Percentiles rank a stretch among this genome's conserved stretches.
These are phyloP conservation scores for Leishmania lainsoni DNA, from an alignment of 208 protist genomes.

Conservation along the genomic window DNA sequence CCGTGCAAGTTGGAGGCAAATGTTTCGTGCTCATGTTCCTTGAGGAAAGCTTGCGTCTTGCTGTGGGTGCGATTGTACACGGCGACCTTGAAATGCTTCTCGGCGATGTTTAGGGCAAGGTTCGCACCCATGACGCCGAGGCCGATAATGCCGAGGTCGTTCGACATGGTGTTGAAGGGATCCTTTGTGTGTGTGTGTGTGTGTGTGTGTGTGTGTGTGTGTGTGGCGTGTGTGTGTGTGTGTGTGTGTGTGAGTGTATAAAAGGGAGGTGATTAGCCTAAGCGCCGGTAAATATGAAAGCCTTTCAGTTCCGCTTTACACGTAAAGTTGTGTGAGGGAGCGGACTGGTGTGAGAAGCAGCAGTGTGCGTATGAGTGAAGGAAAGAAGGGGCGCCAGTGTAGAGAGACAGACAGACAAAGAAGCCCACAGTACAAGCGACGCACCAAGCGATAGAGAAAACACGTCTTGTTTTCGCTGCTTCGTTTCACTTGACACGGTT, in stretches of 20 bases:
- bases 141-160: slow-evolving; percentile 97
- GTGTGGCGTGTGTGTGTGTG: slow-evolving; percentile 10
- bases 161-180: slow-evolving; percentile 52
- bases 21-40: slow-evolving; percentile 44
- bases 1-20: slow-evolving; percentile 74
- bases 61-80: slow-evolving; percentile 93
- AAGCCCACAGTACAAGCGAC: no score
- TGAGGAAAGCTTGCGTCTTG: slow-evolving; percentile 90
- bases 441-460: neutral
- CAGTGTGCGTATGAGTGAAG: neutral
- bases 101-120: slow-evolving; percentile 98
- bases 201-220: slow-evolving; percentile 18
- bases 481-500: neutral
- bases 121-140: slow-evolving; percentile 99
- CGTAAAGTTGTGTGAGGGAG: neutral
- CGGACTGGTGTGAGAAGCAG: neutral
- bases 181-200: slow-evolving; percentile 5
- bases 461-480: neutral
- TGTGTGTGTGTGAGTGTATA: slow-evolving; percentile 21
- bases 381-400: neutral
- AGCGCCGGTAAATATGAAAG: neutral
- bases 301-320: neutral
- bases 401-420: neutral
- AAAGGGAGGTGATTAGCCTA: neutral
- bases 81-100: slow-evolving; percentile 94